These are phyloP conservation scores for Cladobotryum mycophilum DNA, from an alignment of 2,329 filamentous ascomycete species.

Conservation along the genomic window DNA sequence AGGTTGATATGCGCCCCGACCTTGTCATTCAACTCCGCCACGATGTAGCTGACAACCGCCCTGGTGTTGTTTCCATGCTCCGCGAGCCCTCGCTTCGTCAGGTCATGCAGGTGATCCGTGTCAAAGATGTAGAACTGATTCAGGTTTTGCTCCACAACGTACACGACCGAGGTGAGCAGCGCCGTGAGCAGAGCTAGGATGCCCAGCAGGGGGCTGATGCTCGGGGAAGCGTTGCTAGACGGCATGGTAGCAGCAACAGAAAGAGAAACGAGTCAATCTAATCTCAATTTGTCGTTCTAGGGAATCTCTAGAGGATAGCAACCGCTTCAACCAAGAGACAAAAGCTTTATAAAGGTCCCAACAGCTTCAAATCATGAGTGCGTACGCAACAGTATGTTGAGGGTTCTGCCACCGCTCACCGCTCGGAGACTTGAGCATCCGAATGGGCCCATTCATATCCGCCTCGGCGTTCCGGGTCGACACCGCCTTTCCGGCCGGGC, in stretches of 20 bases:
- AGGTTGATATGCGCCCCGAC: constrained; percentile 54
- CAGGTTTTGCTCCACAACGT: constrained; percentile 52
- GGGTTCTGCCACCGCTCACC: constrained; percentile 24
- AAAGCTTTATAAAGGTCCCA: neutral
- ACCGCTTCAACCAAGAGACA: neutral
- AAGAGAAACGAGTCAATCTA: neutral
- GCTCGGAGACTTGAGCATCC: constrained; percentile 21
- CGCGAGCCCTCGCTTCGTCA: constrained; percentile 59
- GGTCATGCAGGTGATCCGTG: constrained; percentile 58
- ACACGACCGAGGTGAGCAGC: constrained; percentile 47
- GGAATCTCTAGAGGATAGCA: neutral
- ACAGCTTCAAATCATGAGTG: neutral
- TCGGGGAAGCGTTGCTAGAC: constrained; percentile 15
- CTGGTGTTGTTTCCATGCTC: constrained; percentile 70
- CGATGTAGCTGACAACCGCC: constrained; percentile 62
- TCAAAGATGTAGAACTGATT: constrained; percentile 71
- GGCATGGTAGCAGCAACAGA: constrained; percentile 6
- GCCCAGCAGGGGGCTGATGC: constrained; percentile 36
- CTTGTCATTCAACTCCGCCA: constrained; percentile 55
- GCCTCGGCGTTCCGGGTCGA: no score
- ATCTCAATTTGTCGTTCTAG: neutral
- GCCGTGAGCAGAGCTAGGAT: constrained; percentile 49
- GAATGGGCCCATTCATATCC: constrained; percentile 15
- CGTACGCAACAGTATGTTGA: neutral
- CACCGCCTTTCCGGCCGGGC: no score